phyloP scores from a whole-genome alignment of 768 basidiomycete species.

The Boletus pseudo-olivaceus region DNA sequence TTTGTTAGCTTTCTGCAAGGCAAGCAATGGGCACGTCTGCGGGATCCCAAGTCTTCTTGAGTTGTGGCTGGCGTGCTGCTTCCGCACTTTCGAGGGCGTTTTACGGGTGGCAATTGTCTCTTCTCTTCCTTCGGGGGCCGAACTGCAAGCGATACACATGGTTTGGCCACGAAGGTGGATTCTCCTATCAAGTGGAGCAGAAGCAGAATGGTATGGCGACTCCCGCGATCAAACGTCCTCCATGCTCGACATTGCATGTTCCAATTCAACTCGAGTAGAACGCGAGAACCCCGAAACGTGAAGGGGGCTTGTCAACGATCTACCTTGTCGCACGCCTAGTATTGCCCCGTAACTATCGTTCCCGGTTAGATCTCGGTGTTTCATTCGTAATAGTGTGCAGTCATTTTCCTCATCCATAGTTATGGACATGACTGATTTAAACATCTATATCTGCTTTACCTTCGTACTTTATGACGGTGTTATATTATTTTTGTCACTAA shows the following conservation, averaged over 20 bases:
- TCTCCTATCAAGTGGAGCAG: constrained; percentile 15
- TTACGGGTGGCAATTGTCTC: constrained; percentile 31
- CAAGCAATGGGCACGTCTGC: constrained; percentile 43
- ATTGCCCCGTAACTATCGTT: neutral
- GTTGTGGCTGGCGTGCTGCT: constrained; percentile 37
- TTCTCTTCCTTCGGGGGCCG: constrained; percentile 39
- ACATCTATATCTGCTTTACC: neutral
- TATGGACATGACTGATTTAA: neutral
- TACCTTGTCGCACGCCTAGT: neutral
- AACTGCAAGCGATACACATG: constrained; percentile 37
- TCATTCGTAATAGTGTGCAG: neutral
- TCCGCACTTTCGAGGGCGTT: constrained; percentile 33
- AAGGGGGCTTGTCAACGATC: neutral
- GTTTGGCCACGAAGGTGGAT: constrained; percentile 62
- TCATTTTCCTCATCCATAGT: neutral
- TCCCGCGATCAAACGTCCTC: constrained; percentile 2
- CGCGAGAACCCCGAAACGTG: neutral
- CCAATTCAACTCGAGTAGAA: neutral
- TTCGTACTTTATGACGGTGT: neutral
- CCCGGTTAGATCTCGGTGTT: neutral
- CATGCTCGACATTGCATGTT: neutral
- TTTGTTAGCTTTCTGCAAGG: constrained; percentile 29
- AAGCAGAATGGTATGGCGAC: neutral
- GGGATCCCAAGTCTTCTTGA: constrained; percentile 38
- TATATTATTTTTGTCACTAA: neutral